These are phyloP conservation scores for Tricholoma sp. DNA, from an alignment of 768 basidiomycete species.

Conservation along the genomic window DNA sequence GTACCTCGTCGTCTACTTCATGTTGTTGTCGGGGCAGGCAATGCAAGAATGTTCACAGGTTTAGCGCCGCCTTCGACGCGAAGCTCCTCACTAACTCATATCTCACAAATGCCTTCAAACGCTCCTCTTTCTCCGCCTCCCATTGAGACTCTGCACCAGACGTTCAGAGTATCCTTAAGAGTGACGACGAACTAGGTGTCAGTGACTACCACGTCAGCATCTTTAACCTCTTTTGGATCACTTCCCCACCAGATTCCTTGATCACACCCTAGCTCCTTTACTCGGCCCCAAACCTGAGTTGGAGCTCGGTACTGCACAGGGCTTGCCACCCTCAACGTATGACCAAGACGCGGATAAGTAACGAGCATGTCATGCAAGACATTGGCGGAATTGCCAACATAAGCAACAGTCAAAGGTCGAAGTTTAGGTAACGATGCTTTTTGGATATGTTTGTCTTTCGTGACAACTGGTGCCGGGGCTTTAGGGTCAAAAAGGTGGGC, in stretches of 20 bases:
- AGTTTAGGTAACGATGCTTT: slow-evolving; percentile 39
- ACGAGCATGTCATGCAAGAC: slow-evolving; percentile 98
- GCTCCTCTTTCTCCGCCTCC: slow-evolving; percentile 90
- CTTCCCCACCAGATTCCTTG: slow-evolving; percentile 66
- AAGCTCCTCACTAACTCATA: slow-evolving; percentile 89
- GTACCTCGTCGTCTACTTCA: slow-evolving; percentile 95
- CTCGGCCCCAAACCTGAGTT: slow-evolving; percentile 71
- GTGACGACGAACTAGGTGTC: slow-evolving; percentile 77
- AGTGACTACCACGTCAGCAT: slow-evolving; percentile 93
- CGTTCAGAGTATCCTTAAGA: background rate
- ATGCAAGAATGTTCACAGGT: slow-evolving; percentile 93
- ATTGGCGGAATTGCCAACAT: slow-evolving; percentile 92
- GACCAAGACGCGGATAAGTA: slow-evolving; percentile 86
- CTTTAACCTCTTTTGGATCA: slow-evolving; percentile 80
- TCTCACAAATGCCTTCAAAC: slow-evolving; percentile 81
- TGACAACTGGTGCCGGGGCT: slow-evolving; percentile 14
- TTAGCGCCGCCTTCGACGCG: slow-evolving; percentile 80
- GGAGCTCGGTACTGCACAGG: slow-evolving; percentile 74
- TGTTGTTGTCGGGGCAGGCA: slow-evolving; percentile 90
- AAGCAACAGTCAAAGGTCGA: slow-evolving; percentile 82
- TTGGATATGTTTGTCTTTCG: slow-evolving; percentile 15
- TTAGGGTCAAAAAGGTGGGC: slow-evolving; percentile 45
- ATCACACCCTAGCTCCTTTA: slow-evolving; percentile 70
- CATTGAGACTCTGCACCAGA: slow-evolving; percentile 84
- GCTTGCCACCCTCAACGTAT: slow-evolving; percentile 77